Evolutionary conservation across 371 early-diverging fungal species (phyloP), one percentile per base, ranked within the genome.

Genomic region (Haplosporangium sp.): DNA sequence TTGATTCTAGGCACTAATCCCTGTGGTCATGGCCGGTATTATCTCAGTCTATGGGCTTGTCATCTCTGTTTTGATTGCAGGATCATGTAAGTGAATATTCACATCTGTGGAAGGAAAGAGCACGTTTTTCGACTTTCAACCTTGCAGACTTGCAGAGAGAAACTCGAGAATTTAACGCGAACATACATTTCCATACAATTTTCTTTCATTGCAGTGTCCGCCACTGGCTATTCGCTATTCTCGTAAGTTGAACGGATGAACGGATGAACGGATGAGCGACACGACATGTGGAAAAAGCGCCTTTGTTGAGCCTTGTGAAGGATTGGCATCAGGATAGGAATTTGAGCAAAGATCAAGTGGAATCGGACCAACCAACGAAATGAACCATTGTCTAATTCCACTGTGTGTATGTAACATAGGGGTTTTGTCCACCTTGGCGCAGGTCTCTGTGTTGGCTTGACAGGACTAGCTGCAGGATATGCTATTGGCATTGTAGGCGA

Each of bases 11-110:
- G 87, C 87, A 55, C 87, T 95, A 43, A 90, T 98, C 58, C 98
- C 98, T 16, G 95, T 98, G 53, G 95, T 99, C 82, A 98, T 99
- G 99, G 96, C 97, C 80, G 98, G 98, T 92, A 98, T 99, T 82
- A 91, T 99, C 83, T 97, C 93, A 70, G 94, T 99, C 70, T 99
- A 99, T 86, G 99, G 99, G 67, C 89, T 99, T 40, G 98, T 98
- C 14, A 95, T 97, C 51, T 85, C 95, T 45, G 98, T 97, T 55
- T 88, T 99, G 66, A 89, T 99, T 56, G 90, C 95, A 51, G 93
- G 95, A 73, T 86, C 89, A 52, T 74, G 94, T 94, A 88, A 85
- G 92, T 91, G 37, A n/a, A 37, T 8, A 12, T 12, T 18, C 37
- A 48, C 6, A 1, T 14, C 20, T 21, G 46, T 37, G 43, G 18